phyloP scores from a whole-genome alignment of 805 yeast species.

The Barnettozyma botsteinii region DNA sequence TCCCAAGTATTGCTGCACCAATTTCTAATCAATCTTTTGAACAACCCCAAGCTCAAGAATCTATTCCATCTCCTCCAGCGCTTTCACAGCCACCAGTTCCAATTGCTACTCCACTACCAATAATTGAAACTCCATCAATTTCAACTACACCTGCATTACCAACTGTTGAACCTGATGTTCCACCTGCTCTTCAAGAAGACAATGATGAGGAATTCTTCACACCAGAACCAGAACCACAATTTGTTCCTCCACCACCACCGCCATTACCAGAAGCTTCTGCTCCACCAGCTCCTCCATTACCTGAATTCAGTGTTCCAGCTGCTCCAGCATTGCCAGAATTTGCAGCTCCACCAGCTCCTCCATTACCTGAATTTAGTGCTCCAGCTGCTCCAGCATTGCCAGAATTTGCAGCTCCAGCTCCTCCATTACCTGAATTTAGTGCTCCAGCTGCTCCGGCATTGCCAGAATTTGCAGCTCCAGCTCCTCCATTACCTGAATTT shows the following conservation, averaged over 20 bases:
- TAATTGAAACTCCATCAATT: constrained; percentile 1
- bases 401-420: constrained; percentile 25
- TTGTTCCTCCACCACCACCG: constrained; percentile 27
- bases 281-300: constrained; percentile 23
- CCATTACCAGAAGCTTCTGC: constrained; percentile 30
- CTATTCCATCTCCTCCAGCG: constrained; percentile 9
- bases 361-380: constrained; percentile 23
- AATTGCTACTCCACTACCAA: constrained; percentile 22
- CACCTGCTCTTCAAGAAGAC: constrained; percentile 3
- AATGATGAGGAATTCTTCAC: constrained; percentile 3
- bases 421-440: constrained; percentile 22
- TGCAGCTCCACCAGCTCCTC: constrained; percentile 28
- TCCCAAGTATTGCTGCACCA: constrained; percentile 23
- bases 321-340: constrained; percentile 30
- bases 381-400: constrained; percentile 30
- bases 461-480: constrained; percentile 28
- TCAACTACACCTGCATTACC: constrained; percentile 28
- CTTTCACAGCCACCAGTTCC: constrained; percentile 13
- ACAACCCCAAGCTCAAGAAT: not conserved
- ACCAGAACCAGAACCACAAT: constrained; percentile 3
- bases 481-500: constrained; percentile 26
- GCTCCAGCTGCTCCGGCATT: constrained; percentile 29
- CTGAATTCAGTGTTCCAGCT: constrained; percentile 26
- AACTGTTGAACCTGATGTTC: constrained; percentile 2
- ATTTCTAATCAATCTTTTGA: constrained; percentile 6